Base-by-base conservation (phyloP, 768 basidiomycete genomes). In the Termitomyces sp. region DNA sequence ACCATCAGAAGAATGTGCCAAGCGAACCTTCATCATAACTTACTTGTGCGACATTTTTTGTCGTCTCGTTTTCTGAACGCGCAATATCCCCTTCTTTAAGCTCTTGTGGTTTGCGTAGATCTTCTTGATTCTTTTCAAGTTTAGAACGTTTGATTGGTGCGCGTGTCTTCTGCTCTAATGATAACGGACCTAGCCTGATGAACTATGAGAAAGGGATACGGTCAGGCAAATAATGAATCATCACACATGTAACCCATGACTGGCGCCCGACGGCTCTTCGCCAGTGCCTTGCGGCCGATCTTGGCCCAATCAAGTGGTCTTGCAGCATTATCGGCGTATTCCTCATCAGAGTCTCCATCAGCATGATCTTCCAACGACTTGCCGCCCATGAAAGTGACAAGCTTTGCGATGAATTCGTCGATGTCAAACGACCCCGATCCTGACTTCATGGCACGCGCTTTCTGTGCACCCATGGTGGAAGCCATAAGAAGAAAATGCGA, bases 361-460 rank as follows among this genome's bases (percentile, higher is more conserved):
- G 72, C 58, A 10, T 70, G 67, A 47, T 77, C 76, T 50, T 83
- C 77, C 36, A 78, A 75, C 7, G 67, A 58, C 35, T 79, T 77
- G 33, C 90, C 89, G 18, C 90, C 89, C 88, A 94, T 88, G 65
- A 84, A 90, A 14, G 74, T 79, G 48, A 88, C 75, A 36, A 94
- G 76, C 65, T 87, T 87, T 6, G 83, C 72, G 54, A 99, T 76
- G 64, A 95, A 98, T 56, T 98, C 94, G 62, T 96, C 93, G 42
- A 90, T 76, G 66, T 99, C 96, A 66, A 98, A 99, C 14, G 88
- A 85, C 55, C 91, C 90, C 0, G 84, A 83, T 54, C 91, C 92
- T 0, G 92, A 84, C 70, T 92, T 94, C 84, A 96, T 87, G 32
- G 86, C 86, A 32, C 92, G 89, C n/a, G 94, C 94, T 68, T 95